These are phyloP conservation scores for Acanthamoeba comandoni DNA, from an alignment of 208 protist genomes.

Conservation along the genomic window DNA sequence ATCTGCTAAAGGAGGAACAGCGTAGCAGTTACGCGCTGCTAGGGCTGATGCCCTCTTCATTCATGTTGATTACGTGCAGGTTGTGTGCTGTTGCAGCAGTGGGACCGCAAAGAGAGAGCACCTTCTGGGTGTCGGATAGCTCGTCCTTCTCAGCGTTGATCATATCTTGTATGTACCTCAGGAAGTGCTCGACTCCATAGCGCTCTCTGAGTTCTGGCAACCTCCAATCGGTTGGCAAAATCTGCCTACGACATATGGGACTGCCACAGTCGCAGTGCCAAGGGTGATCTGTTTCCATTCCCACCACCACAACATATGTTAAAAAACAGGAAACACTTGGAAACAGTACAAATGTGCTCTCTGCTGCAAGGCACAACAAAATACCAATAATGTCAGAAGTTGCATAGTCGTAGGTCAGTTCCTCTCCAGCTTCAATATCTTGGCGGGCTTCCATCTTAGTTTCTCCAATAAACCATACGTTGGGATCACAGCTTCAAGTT, in stretches of 20 bases:
- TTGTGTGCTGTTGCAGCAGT: too few species aligned
- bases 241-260: conserved; percentile 33
- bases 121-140: too few species aligned
- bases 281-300: conserved; percentile 27
- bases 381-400: conserved; percentile 58
- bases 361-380: background rate
- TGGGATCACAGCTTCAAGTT: conserved; percentile 60
- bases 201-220: conserved; percentile 61
- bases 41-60: background rate
- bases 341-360: background rate
- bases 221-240: conserved; percentile 62
- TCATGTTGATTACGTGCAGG: too few species aligned
- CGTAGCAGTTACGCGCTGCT: conserved; percentile 75
- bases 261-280: conserved; percentile 68
- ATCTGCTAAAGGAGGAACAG: conserved; percentile 30
- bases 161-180: conserved; percentile 60
- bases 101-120: too few species aligned
- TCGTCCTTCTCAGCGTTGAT: background rate
- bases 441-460: conserved; percentile 59
- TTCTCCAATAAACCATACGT: conserved; percentile 70
- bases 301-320: background rate
- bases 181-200: conserved; percentile 54
- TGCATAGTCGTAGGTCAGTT: conserved; percentile 74
- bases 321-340: background rate
- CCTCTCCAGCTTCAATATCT: conserved; percentile 72